phyloP scores from a whole-genome alignment of 148 eudicot genomes.

The Rhododendron ovatum region DNA sequence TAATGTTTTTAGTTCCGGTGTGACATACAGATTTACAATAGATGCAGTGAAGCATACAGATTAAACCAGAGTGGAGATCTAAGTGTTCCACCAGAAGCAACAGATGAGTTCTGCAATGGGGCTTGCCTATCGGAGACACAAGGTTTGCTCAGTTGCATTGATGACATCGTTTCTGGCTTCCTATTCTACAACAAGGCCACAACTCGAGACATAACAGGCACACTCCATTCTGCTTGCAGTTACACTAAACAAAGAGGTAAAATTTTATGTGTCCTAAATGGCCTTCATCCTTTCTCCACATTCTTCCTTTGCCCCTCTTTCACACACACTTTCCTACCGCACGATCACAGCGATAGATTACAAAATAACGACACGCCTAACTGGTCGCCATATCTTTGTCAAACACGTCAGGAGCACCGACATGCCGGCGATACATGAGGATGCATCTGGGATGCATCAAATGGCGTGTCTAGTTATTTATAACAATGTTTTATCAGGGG shows the following conservation, averaged over 20 bases:
- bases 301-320: too few species aligned
- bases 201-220: slow-evolving; percentile 22
- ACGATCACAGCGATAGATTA: too few species aligned
- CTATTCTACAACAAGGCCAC: slow-evolving; percentile 57
- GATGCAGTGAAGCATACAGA: slow-evolving; percentile 45
- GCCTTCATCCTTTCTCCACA: too few species aligned
- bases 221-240: slow-evolving; percentile 45
- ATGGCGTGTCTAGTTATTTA: too few species aligned
- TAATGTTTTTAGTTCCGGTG: background rate
- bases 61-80: slow-evolving; percentile 47
- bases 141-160: slow-evolving; percentile 41
- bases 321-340: too few species aligned
- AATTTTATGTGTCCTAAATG: too few species aligned
- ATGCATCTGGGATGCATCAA: too few species aligned
- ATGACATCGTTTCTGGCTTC: slow-evolving; percentile 30
- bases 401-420: too few species aligned
- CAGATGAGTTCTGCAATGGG: slow-evolving; percentile 51
- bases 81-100: slow-evolving; percentile 41
- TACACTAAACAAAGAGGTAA: slow-evolving; percentile 37
- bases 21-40: slow-evolving; percentile 36
- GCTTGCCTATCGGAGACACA: slow-evolving; percentile 50
- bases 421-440: too few species aligned
- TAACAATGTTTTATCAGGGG: too few species aligned
- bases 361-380: too few species aligned
- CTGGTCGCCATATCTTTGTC: too few species aligned